These are phyloP conservation scores for Xylaria cubensis DNA, from an alignment of 495 filamentous ascomycete species.

Conservation along the genomic window DNA sequence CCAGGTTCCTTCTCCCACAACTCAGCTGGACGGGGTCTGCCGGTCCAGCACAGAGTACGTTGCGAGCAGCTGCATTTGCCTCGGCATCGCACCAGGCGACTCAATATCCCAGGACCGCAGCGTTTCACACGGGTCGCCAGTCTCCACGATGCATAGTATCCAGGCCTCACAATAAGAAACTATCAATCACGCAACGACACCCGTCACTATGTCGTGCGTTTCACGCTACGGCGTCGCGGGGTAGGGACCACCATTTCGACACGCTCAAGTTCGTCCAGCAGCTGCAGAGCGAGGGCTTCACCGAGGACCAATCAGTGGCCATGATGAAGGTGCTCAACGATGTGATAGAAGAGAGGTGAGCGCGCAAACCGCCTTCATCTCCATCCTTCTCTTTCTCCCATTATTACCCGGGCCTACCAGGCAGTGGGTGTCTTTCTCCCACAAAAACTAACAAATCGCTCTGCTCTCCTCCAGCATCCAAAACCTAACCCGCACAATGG, in stretches of 20 bases:
- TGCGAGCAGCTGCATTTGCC: constrained; percentile 38
- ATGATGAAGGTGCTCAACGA: constrained; percentile 98
- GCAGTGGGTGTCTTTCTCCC: not conserved
- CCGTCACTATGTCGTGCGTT: constrained; percentile 61
- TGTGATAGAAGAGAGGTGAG: constrained; percentile 90
- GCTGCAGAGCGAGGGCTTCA: constrained; percentile 89
- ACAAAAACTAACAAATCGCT: constrained; percentile 18
- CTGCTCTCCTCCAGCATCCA: constrained; percentile 70
- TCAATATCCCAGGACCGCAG: constrained; percentile 29
- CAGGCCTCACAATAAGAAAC: constrained; percentile 16
- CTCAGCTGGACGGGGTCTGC: constrained; percentile 56
- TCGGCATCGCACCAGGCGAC: constrained; percentile 22
- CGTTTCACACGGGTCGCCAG: constrained; percentile 30
- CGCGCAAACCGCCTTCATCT: not conserved
- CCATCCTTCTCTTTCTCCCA: too few species aligned
- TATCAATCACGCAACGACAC: constrained; percentile 34
- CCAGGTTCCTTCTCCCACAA: constrained; percentile 60
- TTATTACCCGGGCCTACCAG: too few species aligned
- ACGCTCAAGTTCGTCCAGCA: constrained; percentile 96
- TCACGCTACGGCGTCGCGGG: constrained; percentile 66
- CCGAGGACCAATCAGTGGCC: constrained; percentile 90
- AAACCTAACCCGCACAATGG: constrained; percentile 98
- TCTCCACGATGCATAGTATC: constrained; percentile 1
- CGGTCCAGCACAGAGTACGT: constrained; percentile 28
- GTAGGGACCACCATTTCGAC: constrained; percentile 94